A percentile compares a stretch with the other conserved stretches of the same genome.
Conservation (phyloP, 176 grass and related monocot genomes). For the Eremochloa ophiuroides region DNA sequence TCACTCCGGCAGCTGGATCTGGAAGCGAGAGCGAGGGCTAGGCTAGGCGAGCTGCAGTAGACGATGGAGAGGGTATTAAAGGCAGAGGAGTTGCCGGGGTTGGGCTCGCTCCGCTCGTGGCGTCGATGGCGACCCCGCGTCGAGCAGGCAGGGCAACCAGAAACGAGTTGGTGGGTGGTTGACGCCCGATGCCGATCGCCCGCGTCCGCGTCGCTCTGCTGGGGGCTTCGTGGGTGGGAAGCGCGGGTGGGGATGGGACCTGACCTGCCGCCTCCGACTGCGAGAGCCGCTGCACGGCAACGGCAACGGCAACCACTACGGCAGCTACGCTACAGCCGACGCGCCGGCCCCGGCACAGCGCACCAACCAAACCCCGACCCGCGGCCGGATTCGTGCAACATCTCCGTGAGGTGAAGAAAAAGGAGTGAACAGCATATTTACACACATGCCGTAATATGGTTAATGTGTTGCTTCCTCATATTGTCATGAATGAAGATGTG, state of each 20-base stretch:
- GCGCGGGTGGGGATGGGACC: background rate
- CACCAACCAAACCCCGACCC: background rate
- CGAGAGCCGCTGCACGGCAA: too few relatives aligned
- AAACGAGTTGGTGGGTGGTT: conserved; percentile 32
- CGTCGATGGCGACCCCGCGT: conserved; percentile 15
- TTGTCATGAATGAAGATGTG: too few relatives aligned
- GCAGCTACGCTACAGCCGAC: background rate
- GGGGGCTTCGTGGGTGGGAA: background rate
- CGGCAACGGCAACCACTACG: background rate
- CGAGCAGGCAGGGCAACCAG: conserved; percentile 3
- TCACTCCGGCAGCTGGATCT: background rate
- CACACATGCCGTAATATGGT: too few relatives aligned
- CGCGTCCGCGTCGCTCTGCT: too few relatives aligned
- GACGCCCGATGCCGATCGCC: background rate
- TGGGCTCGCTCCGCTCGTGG: background rate
- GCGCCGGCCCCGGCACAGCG: background rate
- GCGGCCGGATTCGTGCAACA: too few relatives aligned
- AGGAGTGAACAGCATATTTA: too few relatives aligned
- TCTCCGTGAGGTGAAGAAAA: too few relatives aligned
- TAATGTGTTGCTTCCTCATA: too few relatives aligned
- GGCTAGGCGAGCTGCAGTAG: conserved; percentile 7
- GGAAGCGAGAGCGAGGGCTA: background rate
- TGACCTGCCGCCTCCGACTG: too few relatives aligned
- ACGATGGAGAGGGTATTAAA: conserved; percentile 2
- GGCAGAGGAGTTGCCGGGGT: background rate